Percentiles rank a stretch among this genome's conserved stretches.
phyloP scores from a whole-genome alignment of 768 basidiomycete genomes.

The Pisolithus sp. region DNA sequence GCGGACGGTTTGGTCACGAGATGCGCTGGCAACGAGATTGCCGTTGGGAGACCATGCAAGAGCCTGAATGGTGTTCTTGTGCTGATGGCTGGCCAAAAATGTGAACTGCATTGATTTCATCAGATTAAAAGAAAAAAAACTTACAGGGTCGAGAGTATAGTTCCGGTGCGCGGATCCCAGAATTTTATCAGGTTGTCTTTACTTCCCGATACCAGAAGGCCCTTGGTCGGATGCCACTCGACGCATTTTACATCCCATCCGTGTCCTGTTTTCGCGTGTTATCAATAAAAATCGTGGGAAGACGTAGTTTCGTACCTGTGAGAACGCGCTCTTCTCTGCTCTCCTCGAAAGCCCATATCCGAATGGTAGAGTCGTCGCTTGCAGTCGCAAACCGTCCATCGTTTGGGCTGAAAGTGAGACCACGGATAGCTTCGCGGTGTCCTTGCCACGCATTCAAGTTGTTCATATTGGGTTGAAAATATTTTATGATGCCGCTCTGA shows the following conservation, averaged over 20 bases:
- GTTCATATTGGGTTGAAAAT: constrained; percentile 99
- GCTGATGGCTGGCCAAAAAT: constrained; percentile 65
- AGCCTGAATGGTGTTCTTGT: constrained; percentile 96
- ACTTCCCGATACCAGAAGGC: constrained; percentile 88
- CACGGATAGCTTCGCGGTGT: constrained; percentile 90
- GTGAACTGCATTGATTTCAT: background rate
- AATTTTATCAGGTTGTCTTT: constrained; percentile 99
- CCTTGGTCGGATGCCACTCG: constrained; percentile 98
- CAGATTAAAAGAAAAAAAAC: constrained; percentile 18
- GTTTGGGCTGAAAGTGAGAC: constrained; percentile 86
- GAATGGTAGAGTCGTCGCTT: constrained; percentile 90
- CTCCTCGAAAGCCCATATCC: constrained; percentile 94
- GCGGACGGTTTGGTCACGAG: constrained; percentile 89
- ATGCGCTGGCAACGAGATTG: constrained; percentile 89
- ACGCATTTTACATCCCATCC: constrained; percentile 99
- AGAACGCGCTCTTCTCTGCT: constrained; percentile 83
- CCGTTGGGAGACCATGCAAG: constrained; percentile 93
- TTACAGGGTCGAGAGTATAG: constrained; percentile 84
- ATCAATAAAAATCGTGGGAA: background rate
- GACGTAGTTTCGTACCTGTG: constrained; percentile 46
- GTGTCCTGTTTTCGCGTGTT: constrained; percentile 57
- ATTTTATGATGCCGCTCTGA: constrained; percentile 92
- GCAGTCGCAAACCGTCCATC: constrained; percentile 90
- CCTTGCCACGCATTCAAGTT: constrained; percentile 93
- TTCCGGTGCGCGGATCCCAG: constrained; percentile 96